Evolutionary conservation across 2,329 filamentous ascomycete genomes (phyloP).

Genomic region (Helotiales sp.): DNA sequence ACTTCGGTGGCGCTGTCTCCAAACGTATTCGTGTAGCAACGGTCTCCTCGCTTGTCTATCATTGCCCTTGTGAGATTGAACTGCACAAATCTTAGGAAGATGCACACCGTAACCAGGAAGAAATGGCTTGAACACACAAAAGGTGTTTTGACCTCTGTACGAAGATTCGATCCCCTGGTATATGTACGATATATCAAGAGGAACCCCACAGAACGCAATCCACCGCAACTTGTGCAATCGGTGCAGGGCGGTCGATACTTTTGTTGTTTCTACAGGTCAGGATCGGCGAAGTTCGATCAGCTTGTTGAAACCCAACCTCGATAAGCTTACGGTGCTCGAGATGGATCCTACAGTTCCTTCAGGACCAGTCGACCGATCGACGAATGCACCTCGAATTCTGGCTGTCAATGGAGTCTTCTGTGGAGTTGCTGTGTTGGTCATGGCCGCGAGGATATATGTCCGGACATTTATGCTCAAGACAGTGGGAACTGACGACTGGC

Average conservation of each 20-base stretch:
- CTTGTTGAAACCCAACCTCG: not conserved
- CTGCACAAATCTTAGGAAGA: not conserved
- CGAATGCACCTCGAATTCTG: slow-evolving; percentile 46
- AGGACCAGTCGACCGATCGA: slow-evolving; percentile 33
- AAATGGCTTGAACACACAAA: not conserved
- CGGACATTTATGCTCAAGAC: slow-evolving; percentile 50
- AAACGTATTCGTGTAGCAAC: not conserved
- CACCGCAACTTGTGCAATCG: not conserved
- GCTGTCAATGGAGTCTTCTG: slow-evolving; percentile 47
- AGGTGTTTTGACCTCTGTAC: not conserved
- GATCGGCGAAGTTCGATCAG: not conserved
- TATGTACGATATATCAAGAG: not conserved
- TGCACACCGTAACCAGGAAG: not conserved
- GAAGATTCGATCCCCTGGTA: not conserved
- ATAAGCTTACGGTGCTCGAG: slow-evolving; percentile 24
- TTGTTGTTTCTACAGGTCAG: not conserved
- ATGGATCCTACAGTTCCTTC: not conserved
- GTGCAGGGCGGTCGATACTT: not conserved
- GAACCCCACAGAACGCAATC: not conserved
- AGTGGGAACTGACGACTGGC: slow-evolving; percentile 53
- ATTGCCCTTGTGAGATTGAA: not conserved
- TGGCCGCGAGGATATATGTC: slow-evolving; percentile 50
- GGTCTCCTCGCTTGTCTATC: not conserved
- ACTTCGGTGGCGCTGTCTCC: not conserved
- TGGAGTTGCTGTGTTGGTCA: slow-evolving; percentile 43